phyloP scores from a whole-genome alignment of 2,329 filamentous ascomycete species.

The Mycosphaerella arachidis region DNA sequence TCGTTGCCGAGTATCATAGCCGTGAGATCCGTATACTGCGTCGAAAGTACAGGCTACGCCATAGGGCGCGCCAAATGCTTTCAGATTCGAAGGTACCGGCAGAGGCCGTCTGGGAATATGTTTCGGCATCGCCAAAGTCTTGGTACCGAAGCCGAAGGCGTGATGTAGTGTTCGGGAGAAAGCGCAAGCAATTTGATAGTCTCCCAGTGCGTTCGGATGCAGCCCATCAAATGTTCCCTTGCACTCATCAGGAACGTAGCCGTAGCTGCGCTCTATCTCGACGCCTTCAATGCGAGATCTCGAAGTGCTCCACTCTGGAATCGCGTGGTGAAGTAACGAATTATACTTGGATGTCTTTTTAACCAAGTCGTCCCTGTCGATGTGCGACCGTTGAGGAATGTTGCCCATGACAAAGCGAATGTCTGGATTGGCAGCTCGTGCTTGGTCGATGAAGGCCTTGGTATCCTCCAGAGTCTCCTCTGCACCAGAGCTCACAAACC shows the following conservation, averaged over 20 bases:
- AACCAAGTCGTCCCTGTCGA: slow-evolving; percentile 19
- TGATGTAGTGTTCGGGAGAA: slow-evolving; percentile 34
- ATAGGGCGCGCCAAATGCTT: slow-evolving; percentile 6
- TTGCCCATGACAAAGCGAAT: slow-evolving; percentile 21
- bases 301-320: slow-evolving; percentile 25
- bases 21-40: slow-evolving; percentile 15
- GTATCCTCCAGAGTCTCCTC: slow-evolving; percentile 25
- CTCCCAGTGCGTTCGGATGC: slow-evolving; percentile 41
- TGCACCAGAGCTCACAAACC: slow-evolving; percentile 19
- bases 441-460: slow-evolving; percentile 29
- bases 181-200: slow-evolving; percentile 41
- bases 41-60: slow-evolving; percentile 15
- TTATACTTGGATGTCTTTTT: slow-evolving; percentile 22
- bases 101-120: slow-evolving; percentile 12
- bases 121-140: slow-evolving; percentile 4
- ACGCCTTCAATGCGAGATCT: slow-evolving; percentile 34
- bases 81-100: slow-evolving; percentile 8
- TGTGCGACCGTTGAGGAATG: slow-evolving; percentile 18
- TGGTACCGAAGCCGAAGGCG: slow-evolving; percentile 5
- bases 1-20: slow-evolving; percentile 14
- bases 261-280: slow-evolving; percentile 26
- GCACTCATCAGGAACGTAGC: slow-evolving; percentile 30
- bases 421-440: slow-evolving; percentile 28
- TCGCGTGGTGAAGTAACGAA: slow-evolving; percentile 14
- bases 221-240: slow-evolving; percentile 39